Base-by-base conservation (phyloP, 306 rosid species). In the peach (Prunus persica) region DNA sequence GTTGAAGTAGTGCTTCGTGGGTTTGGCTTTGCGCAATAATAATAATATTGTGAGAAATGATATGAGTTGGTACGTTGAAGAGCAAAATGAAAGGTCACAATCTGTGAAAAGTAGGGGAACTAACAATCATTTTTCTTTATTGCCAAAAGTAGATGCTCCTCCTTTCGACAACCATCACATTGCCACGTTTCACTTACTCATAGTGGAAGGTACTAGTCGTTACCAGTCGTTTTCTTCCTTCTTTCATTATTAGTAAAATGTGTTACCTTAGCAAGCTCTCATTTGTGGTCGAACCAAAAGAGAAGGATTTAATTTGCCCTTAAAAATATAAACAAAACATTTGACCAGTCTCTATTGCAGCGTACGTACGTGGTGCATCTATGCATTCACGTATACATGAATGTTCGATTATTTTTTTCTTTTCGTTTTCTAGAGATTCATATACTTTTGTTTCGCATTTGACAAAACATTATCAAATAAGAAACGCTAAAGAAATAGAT, bases 121-220 rank as follows among this genome's bases (percentile, higher is more conserved):
- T 15, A 55, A 55, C 50, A 55, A 12, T 41, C 30, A 41, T 12
- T 38, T 20, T 8, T 20, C 38, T 32, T 32, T 32, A 32, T 72
- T 38, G 13, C 50, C 22, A 22, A 55, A 72, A 55, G 52, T 20
- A 72, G 20, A 72, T 20, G 14, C 18, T 56, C 65, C 18, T 38
- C 52, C 25, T 57, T 25, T 41, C 15, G 9, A 22, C 43, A 2
- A 9, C 3, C 43, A 38, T 58, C 43, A 57, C 18, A 8, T 20
- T 41, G 76, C 55, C 56, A 58, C 56, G 55, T 2, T 73, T 67
- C 76, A 72, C 56, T 38, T 57, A 41, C 67, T 57, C 76, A 15
- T 24, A 43, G 25, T 57, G 76, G 67, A 73, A 43, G 67, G 56
- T 43, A 43, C 11, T 16, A 22, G 76, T 30, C 14, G 76, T 73